A percentile compares a stretch with the other conserved stretches of the same genome.
Evolutionary conservation across 768 basidiomycete species (phyloP).

Genomic region (Lactarius psammicola): DNA sequence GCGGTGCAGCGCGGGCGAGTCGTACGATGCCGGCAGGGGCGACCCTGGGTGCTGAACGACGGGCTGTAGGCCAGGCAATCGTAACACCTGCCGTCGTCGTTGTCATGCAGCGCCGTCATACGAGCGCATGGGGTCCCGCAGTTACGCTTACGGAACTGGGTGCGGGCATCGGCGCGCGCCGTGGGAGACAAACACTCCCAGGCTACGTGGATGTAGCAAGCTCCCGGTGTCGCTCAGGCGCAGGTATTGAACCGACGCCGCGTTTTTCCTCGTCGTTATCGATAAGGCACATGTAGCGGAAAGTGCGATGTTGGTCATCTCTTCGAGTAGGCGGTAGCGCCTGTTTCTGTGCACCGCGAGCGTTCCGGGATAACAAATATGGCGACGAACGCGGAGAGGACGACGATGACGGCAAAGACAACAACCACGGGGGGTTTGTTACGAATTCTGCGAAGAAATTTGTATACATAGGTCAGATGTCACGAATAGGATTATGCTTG

Average conservation of each 20-base stretch:
- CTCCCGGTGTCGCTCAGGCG: slow-evolving; percentile 2
- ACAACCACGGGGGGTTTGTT: slow-evolving; percentile 64
- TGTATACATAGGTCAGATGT: slow-evolving; percentile 22
- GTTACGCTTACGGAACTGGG: too few relatives aligned
- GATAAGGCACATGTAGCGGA: slow-evolving; percentile 1
- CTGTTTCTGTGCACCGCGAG: slow-evolving; percentile 50
- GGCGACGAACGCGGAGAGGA: slow-evolving; percentile 47
- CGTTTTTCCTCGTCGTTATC: slow-evolving; percentile 11
- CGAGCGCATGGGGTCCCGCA: neutral
- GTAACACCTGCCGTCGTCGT: neutral
- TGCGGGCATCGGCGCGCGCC: too few relatives aligned
- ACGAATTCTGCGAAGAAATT: slow-evolving; percentile 38
- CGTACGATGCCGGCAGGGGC: neutral
- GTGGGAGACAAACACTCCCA: too few relatives aligned
- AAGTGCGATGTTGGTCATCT: slow-evolving; percentile 32
- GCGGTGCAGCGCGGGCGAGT: slow-evolving; percentile 14
- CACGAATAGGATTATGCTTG: slow-evolving; percentile 28
- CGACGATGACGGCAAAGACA: slow-evolving; percentile 55
- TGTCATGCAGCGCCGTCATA: slow-evolving; percentile 5
- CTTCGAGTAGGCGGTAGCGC: slow-evolving; percentile 35
- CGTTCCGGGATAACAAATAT: slow-evolving; percentile 43
- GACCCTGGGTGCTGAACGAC: neutral
- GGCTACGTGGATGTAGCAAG: neutral
- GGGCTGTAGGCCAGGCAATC: too few relatives aligned
- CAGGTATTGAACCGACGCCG: too few relatives aligned